Evolutionary conservation across 2,329 filamentous ascomycete genomes (phyloP).

Genomic region (Dactylellina cionopaga): DNA sequence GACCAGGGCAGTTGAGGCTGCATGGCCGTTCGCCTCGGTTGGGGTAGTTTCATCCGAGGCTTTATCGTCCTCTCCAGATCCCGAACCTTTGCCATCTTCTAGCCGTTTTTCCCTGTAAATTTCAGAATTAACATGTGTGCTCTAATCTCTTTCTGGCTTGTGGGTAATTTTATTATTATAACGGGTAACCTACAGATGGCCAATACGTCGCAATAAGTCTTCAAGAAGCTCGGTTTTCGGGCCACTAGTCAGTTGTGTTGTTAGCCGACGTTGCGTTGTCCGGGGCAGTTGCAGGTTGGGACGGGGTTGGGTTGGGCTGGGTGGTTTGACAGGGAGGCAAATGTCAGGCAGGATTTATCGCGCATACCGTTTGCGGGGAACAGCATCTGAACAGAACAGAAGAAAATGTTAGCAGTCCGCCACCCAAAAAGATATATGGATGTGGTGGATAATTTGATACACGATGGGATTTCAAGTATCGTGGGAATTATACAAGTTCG

Average conservation of each 20-base stretch:
- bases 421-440: constrained; percentile 9
- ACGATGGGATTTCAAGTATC: too few species aligned
- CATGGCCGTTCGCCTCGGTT: constrained; percentile 57
- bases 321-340: constrained; percentile 27
- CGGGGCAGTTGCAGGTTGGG: neutral
- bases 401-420: constrained; percentile 33
- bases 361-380: constrained; percentile 53
- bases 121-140: constrained; percentile 71
- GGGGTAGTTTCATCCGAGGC: constrained; percentile 57
- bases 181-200: constrained; percentile 69
- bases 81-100: constrained; percentile 37
- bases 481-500: constrained; percentile 45
- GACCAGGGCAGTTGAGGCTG: constrained; percentile 54
- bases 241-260: constrained; percentile 71
- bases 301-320: neutral
- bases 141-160: constrained; percentile 75
- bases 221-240: constrained; percentile 91
- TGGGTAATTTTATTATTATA: neutral
- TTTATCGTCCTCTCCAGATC: constrained; percentile 57
- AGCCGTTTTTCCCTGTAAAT: constrained; percentile 56
- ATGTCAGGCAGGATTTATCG: constrained; percentile 27
- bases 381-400: constrained; percentile 40
- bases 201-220: constrained; percentile 82
- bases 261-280: neutral
- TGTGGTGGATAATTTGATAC: too few species aligned